Conservation (phyloP, 2,329 filamentous ascomycete species). For the Xylariaceae sp. region DNA sequence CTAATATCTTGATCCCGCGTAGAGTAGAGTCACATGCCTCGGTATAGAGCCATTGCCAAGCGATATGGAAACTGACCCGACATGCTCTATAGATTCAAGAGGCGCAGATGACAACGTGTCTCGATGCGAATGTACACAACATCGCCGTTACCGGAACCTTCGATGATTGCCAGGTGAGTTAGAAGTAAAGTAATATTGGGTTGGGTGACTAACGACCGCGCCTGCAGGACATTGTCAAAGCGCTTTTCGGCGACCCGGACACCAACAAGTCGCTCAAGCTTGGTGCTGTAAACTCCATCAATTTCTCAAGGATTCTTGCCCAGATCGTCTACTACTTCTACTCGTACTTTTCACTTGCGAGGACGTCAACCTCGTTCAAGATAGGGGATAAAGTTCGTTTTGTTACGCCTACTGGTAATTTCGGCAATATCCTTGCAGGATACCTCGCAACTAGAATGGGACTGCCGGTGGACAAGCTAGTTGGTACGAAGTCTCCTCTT, state of each 20-base stretch:
- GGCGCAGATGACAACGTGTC: conserved; percentile 94
- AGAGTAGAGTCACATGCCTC: neutral
- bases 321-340: conserved; percentile 98
- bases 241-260: conserved; percentile 84
- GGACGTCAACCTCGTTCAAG: conserved; percentile 64
- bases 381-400: conserved; percentile 77
- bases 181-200: neutral
- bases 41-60: neutral
- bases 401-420: conserved; percentile 94
- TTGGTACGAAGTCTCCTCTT: conserved; percentile 48
- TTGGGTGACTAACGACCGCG: neutral
- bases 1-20: neutral
- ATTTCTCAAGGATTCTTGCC: conserved; percentile 92
- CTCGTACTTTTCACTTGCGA: conserved; percentile 84
- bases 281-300: conserved; percentile 95
- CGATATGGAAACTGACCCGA: neutral
- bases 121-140: conserved; percentile 92
- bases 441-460: conserved; percentile 94
- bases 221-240: conserved; percentile 83
- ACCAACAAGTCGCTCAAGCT: conserved; percentile 84
- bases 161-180: conserved; percentile 79
- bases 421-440: conserved; percentile 87
- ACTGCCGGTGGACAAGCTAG: conserved; percentile 83
- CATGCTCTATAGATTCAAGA: conserved; percentile 71
- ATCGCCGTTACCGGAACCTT: conserved; percentile 89